Conservation (phyloP, 1,284 basidiomycete genomes). For the Cutaneotrichosporon dermatis region DNA sequence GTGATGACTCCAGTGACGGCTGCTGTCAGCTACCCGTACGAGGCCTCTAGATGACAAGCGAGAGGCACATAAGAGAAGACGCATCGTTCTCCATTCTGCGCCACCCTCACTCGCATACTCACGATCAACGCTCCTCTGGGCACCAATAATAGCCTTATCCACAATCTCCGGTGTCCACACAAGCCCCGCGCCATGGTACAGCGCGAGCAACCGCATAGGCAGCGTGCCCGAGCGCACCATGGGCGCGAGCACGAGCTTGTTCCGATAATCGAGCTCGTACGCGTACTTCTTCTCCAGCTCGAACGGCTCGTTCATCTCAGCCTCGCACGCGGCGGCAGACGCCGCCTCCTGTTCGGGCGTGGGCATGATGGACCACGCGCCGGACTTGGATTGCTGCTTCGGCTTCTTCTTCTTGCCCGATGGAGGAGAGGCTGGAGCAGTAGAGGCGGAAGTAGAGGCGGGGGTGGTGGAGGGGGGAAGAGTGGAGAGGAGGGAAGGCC, state of each 20-base stretch:
- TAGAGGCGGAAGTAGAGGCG: not conserved
- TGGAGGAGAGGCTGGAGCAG: not conserved
- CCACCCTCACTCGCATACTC: constrained; percentile 39
- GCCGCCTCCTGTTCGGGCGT: constrained; percentile 7
- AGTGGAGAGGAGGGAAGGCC: not conserved
- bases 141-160: constrained; percentile 89
- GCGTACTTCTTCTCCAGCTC: constrained; percentile 34
- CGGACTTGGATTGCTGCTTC: not conserved
- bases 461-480: not conserved
- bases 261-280: constrained; percentile 53
- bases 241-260: constrained; percentile 83
- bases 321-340: constrained; percentile 12
- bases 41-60: too few relatives aligned
- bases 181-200: constrained; percentile 88
- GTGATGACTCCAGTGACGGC: constrained; percentile 83
- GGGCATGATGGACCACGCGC: not conserved
- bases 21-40: constrained; percentile 51
- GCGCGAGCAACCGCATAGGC: constrained; percentile 63
- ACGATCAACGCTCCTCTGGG: constrained; percentile 79
- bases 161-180: constrained; percentile 98
- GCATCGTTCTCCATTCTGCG: too few relatives aligned
- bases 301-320: constrained; percentile 35
- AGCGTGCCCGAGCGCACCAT: constrained; percentile 87
- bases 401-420: constrained; percentile 8
- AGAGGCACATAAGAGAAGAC: too few relatives aligned